Evolutionary conservation across 306 rosid species (phyloP).

Genomic region (Calophaca sinica): DNA sequence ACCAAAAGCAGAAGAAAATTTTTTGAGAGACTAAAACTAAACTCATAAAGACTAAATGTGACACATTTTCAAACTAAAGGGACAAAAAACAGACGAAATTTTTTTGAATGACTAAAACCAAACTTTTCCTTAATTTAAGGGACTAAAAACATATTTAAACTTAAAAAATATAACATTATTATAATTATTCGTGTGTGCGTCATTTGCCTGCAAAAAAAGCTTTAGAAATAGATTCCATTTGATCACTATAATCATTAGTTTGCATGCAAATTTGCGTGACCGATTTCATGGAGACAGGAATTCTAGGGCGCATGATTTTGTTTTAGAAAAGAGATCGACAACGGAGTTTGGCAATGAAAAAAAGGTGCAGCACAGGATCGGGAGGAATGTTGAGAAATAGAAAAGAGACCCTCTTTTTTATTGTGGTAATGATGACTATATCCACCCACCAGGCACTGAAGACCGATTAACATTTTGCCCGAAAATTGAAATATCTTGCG

Average conservation of each 20-base stretch:
- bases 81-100: no score
- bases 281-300: constrained; percentile 76
- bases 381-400: constrained; percentile 49
- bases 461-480: constrained; percentile 48
- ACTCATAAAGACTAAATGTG: no score
- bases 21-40: no score
- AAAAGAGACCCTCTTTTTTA: constrained; percentile 59
- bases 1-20: no score
- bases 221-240: constrained; percentile 34
- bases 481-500: constrained; percentile 28
- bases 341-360: constrained; percentile 55
- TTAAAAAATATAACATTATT: no score
- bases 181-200: no score
- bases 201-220: background rate
- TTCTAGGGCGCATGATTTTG: constrained; percentile 69
- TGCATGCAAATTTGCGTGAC: constrained; percentile 81
- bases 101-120: no score
- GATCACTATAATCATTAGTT: constrained; percentile 45
- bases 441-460: constrained; percentile 65
- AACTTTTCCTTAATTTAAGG: no score
- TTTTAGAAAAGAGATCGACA: constrained; percentile 49
- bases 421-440: constrained; percentile 70
- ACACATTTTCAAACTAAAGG: no score
- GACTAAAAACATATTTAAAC: no score
- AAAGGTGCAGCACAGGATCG: constrained; percentile 44